Conservation (phyloP, 2,329 filamentous ascomycete species). For the Talaromyces atroroseus region DNA sequence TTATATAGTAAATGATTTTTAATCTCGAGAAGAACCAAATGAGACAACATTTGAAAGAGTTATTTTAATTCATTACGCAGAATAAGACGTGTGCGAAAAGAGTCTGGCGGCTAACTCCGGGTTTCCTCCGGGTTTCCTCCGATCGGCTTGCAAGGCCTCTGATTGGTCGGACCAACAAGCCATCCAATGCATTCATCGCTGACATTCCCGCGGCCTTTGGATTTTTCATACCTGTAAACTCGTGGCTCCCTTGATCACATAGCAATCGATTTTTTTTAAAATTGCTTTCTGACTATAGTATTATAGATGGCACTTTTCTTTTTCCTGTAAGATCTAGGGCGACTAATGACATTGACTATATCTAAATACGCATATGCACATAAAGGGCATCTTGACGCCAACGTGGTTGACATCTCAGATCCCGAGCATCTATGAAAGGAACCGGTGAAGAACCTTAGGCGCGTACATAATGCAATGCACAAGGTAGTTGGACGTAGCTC, state of each 20-base stretch:
- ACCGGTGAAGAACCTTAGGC: neutral
- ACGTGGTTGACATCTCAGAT: neutral
- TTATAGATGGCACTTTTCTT: neutral
- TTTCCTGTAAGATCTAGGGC: neutral
- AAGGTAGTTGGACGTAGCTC: neutral
- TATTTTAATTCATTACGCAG: neutral
- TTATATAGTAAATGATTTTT: neutral
- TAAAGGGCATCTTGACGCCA: neutral
- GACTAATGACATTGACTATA: neutral
- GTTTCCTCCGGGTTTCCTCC: neutral
- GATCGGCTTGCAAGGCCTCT: neutral
- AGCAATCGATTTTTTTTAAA: neutral
- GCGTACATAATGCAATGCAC: too few species aligned
- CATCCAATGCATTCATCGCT: neutral
- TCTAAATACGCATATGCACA: neutral
- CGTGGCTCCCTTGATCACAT: neutral
- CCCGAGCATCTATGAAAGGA: neutral
- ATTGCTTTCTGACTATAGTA: too few species aligned
- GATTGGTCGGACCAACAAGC: neutral
- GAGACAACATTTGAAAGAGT: too few species aligned
- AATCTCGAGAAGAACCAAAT: too few species aligned
- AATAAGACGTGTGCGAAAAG: neutral
- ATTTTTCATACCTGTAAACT: neutral
- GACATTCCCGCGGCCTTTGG: neutral
- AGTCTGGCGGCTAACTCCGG: neutral